These are phyloP conservation scores for Candida rishiriensis DNA, from an alignment of 805 yeast species.

Conservation along the genomic window DNA sequence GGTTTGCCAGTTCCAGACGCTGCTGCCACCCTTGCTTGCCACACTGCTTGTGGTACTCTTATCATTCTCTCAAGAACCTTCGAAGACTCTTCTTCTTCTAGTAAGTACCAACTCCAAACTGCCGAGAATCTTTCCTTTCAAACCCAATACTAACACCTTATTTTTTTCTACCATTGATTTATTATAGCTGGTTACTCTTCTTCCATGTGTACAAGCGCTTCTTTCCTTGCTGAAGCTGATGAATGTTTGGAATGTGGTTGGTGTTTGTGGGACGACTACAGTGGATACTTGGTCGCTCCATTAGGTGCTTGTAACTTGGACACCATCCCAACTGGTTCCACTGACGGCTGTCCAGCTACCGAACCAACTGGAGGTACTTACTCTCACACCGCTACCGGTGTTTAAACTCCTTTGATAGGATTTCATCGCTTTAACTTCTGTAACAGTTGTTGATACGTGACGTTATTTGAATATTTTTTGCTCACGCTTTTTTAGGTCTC, in stretches of 20 bases:
- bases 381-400: too few relatives aligned
- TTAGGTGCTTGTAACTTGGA: slow-evolving; percentile 28
- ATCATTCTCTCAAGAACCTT: slow-evolving; percentile 30
- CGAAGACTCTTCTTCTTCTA: slow-evolving; percentile 7
- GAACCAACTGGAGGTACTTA: slow-evolving; percentile 1
- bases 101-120: too few relatives aligned
- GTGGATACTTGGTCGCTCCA: slow-evolving; percentile 27
- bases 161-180: too few relatives aligned
- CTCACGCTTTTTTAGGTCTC: too few relatives aligned
- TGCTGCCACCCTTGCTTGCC: slow-evolving; percentile 30
- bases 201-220: slow-evolving; percentile 26
- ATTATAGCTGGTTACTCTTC: slow-evolving; percentile 28
- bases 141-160: too few relatives aligned
- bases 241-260: slow-evolving; percentile 38
- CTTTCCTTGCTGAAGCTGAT: slow-evolving; percentile 28
- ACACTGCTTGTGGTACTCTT: slow-evolving; percentile 32
- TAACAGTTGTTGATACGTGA: too few relatives aligned
- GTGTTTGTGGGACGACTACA: slow-evolving; percentile 36
- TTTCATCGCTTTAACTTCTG: too few relatives aligned
- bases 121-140: too few relatives aligned
- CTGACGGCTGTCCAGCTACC: slow-evolving; percentile 21
- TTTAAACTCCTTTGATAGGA: too few relatives aligned
- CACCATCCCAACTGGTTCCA: slow-evolving; percentile 35
- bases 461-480: too few relatives aligned
- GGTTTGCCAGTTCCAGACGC: slow-evolving; percentile 28